Evolutionary conservation across 129 eudicot species (phyloP).

Genomic region (Flaveria trinervia): DNA sequence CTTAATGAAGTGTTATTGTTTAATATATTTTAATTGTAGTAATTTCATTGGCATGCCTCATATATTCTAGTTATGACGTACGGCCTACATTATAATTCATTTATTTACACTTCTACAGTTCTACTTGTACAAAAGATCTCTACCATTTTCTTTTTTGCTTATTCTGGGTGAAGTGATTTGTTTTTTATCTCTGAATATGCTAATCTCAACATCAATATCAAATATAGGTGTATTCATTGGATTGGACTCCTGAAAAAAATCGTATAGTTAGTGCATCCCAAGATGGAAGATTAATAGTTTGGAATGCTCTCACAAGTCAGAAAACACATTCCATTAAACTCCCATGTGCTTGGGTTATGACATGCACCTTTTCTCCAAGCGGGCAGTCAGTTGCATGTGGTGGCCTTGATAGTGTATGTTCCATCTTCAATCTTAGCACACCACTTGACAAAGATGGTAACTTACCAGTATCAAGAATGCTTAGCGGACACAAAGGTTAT

Average conservation of each 20-base stretch:
- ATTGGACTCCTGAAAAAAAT: conserved; percentile 93
- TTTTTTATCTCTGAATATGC: conserved; percentile 1
- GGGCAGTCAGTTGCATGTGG: conserved; percentile 99
- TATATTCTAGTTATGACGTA: neutral
- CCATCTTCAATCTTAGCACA: conserved; percentile 79
- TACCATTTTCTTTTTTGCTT: neutral
- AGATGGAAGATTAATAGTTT: conserved; percentile 92
- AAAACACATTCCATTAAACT: conserved; percentile 91
- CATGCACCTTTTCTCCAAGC: conserved; percentile 92
- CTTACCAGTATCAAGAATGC: conserved; percentile 79
- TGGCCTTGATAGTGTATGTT: conserved; percentile 90
- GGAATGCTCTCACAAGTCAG: conserved; percentile 99
- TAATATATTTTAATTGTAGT: neutral
- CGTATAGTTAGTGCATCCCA: conserved; percentile 97
- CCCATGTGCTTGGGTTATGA: conserved; percentile 98
- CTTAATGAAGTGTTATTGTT: neutral
- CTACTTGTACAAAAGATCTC: neutral
- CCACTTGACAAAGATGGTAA: conserved; percentile 75
- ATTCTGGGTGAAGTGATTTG: neutral
- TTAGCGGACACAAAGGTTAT: conserved; percentile 92
- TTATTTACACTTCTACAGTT: neutral
- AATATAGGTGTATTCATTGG: conserved; percentile 85
- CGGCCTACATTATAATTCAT: neutral
- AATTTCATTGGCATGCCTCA: neutral
- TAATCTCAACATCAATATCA: conserved; percentile 13